These are phyloP conservation scores for Prorocentrum cordatum DNA, from an alignment of 169 alveolate genomes.

Conservation along the genomic window DNA sequence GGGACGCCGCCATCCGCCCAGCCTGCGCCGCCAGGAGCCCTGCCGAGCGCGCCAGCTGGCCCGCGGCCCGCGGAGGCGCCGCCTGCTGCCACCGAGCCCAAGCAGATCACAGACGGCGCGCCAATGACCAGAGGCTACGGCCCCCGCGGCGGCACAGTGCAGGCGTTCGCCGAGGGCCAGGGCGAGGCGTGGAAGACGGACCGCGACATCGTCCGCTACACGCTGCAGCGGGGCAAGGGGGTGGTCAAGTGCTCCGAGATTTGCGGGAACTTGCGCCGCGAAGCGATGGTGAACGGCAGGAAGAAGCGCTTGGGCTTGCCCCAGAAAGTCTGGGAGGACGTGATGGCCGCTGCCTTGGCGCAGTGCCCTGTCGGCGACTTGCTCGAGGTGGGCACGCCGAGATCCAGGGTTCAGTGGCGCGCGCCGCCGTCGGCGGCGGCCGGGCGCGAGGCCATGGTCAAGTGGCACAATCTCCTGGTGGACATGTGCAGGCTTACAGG, in stretches of 20 bases:
- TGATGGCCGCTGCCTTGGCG: background rate
- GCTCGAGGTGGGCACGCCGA: background rate
- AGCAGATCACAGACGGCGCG: background rate
- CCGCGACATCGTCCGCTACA: background rate
- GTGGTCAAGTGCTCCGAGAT: background rate
- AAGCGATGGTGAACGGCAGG: background rate
- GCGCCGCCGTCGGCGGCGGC: background rate
- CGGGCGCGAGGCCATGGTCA: background rate
- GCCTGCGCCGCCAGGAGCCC: no score
- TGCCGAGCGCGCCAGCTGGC: background rate
- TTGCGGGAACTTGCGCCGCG: background rate
- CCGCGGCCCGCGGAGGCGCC: background rate
- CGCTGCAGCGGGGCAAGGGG: background rate
- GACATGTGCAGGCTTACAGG: background rate
- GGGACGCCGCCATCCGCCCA: no score
- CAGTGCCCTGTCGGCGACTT: background rate
- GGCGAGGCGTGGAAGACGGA: background rate
- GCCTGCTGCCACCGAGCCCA: background rate
- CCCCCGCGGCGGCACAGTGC: background rate
- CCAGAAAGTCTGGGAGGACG: background rate
- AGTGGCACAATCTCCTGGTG: background rate
- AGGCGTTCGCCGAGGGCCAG: background rate
- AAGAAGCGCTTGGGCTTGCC: background rate
- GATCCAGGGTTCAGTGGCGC: background rate
- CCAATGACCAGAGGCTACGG: background rate